These are phyloP conservation scores for Stylonectria norvegica DNA, from an alignment of 2,329 filamentous ascomycete genomes.

Conservation along the genomic window DNA sequence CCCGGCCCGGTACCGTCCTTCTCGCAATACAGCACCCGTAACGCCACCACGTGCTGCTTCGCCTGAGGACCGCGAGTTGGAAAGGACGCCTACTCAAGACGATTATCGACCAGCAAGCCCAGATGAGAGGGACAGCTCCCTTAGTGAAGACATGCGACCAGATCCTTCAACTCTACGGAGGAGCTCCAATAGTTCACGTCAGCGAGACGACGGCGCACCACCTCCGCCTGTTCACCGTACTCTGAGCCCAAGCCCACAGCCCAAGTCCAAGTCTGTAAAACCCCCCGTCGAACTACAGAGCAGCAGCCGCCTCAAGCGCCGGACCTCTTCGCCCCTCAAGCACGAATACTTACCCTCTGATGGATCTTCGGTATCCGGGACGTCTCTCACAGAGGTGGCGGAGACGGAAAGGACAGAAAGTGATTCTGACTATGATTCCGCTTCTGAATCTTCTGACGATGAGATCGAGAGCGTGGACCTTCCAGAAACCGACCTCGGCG, in stretches of 20 bases:
- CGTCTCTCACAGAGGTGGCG: conserved; percentile 45
- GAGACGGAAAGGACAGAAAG: conserved; percentile 43
- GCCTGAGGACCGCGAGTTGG: conserved; percentile 19
- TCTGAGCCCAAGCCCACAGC: conserved; percentile 35
- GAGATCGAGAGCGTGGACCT: conserved; percentile 60
- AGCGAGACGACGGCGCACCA: conserved; percentile 53
- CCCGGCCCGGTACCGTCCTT: conserved; percentile 26
- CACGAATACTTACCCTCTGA: conserved; percentile 93
- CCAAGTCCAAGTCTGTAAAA: conserved; percentile 20
- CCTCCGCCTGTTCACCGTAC: conserved; percentile 54
- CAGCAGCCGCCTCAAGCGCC: conserved; percentile 54
- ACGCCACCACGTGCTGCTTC: conserved; percentile 26
- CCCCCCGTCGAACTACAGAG: conserved; percentile 47
- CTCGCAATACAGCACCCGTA: conserved; percentile 20
- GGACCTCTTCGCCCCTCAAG: conserved; percentile 89
- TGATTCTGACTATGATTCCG: conserved; percentile 51
- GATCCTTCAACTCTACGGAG: conserved; percentile 36
- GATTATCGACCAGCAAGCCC: conserved; percentile 25
- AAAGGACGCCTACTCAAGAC: conserved; percentile 39
- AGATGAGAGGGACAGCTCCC: conserved; percentile 28
- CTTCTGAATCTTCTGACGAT: conserved; percentile 46
- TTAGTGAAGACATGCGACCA: conserved; percentile 37
- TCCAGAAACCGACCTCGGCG: conserved; percentile 55
- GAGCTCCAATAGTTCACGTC: conserved; percentile 31
- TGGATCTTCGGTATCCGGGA: conserved; percentile 57